Percentiles rank a stretch among this genome's conserved stretches.
These are phyloP conservation scores for Populus nigra DNA, from an alignment of 345 rosid genomes.

Conservation along the genomic window DNA sequence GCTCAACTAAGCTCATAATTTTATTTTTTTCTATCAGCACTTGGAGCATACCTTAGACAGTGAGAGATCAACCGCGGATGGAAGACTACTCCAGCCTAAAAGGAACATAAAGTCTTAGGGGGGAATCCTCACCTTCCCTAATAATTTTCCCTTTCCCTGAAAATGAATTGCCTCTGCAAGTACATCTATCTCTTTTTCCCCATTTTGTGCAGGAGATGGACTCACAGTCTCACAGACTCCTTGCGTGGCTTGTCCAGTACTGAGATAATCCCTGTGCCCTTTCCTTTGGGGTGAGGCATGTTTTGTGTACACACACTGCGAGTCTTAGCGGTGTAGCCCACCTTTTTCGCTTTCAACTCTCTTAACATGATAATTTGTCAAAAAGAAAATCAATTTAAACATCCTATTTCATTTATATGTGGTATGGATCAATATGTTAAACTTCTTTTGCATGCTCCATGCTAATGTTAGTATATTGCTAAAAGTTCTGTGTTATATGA, in stretches of 20 bases:
- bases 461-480: background rate
- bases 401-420: too few species aligned
- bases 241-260: constrained; percentile 70
- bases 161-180: background rate
- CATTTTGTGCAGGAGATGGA: constrained; percentile 69
- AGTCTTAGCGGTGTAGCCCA: background rate
- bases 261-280: constrained; percentile 47
- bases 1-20: background rate
- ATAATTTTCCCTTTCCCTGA: background rate
- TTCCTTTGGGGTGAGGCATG: background rate
- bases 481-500: background rate
- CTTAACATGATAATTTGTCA: background rate
- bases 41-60: background rate
- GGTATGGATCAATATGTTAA: background rate
- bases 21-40: background rate
- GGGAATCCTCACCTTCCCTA: background rate
- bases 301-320: background rate
- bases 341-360: background rate
- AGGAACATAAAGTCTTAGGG: too few species aligned
- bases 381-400: too few species aligned
- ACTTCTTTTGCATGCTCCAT: background rate
- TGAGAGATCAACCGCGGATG: too few species aligned
- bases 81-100: too few species aligned
- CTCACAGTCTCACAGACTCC: constrained; percentile 53
- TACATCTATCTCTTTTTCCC: background rate